Evolutionary conservation across 805 yeast species (phyloP), one percentile per base, ranked within the genome.

Genomic region (Suhomyces prunicola): DNA sequence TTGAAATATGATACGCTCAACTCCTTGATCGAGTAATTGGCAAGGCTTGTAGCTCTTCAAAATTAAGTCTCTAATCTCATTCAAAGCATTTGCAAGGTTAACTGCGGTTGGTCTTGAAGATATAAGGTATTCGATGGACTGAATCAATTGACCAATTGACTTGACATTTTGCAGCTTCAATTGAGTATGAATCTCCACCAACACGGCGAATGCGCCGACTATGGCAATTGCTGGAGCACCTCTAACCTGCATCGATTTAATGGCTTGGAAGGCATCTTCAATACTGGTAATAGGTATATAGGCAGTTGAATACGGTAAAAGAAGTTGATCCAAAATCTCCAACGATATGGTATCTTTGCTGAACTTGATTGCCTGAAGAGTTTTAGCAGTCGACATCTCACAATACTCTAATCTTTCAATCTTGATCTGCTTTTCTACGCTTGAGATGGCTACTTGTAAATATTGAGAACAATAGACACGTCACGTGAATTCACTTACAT

Each of bases 221-320:
- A 93, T 89, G 56, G 97, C 97, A 65, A 93, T 93, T 1, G 98
- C 98, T 0, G 99, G 99, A 0, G 99, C 99, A 39, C 99, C 99
- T 67, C 99, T 80, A 4, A 96, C 97, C 62, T 89, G 91, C 99
- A 93, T 93, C 53, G 78, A 78, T 64, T 84, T 86, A 68, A 93
- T 93, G n/a, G 88, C 96, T 17, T 79, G 77, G 69, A 73, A 90
- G 3, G 96, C 97, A 66, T 87, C 91, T 46, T 85, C 85, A 48
- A 89, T 83, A 15, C 83, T 73, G 39, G 72, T 58, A 53, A 93
- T 81, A 1, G 77, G 66, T 19, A 92, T 72, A 68, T 90, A 93
- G 47, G 74, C 78, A 0, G 96, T 83, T 50, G 86, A 78, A 59
- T 89, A 90, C 0, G 99, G 99, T 36, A 93, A 80, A 33, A 82